Conservation (phyloP, 306 rosid genomes). For the Acmispon strigosus region DNA sequence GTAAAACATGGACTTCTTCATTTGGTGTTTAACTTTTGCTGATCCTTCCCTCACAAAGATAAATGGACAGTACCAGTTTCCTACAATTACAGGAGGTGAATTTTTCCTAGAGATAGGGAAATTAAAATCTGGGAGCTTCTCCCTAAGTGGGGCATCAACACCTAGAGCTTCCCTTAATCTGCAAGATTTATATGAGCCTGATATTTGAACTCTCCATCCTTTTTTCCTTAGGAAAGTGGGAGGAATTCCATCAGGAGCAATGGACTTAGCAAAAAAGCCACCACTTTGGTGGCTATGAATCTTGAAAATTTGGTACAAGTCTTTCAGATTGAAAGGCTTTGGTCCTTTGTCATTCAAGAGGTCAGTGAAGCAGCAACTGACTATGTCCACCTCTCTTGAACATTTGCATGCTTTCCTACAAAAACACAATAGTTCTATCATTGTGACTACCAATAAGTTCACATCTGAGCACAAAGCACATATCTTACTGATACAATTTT, state of each 20-base stretch:
- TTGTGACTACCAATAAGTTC: not conserved
- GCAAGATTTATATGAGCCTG: slow-evolving; percentile 35
- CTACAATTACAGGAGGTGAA: slow-evolving; percentile 46
- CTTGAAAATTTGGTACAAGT: slow-evolving; percentile 67
- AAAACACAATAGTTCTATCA: not conserved
- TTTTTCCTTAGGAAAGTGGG: slow-evolving; percentile 62
- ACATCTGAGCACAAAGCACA: not conserved
- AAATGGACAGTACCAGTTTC: slow-evolving; percentile 78
- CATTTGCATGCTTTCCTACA: slow-evolving; percentile 74
- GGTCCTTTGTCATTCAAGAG: slow-evolving; percentile 59
- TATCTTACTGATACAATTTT: not conserved
- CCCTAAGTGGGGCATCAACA: slow-evolving; percentile 45
- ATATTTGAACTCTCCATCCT: slow-evolving; percentile 64
- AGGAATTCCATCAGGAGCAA: slow-evolving; percentile 71
- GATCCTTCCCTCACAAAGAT: slow-evolving; percentile 60
- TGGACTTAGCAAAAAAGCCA: slow-evolving; percentile 64
- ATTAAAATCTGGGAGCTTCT: slow-evolving; percentile 47
- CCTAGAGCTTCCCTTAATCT: slow-evolving; percentile 58
- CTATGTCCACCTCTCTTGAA: slow-evolving; percentile 62
- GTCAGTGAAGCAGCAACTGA: slow-evolving; percentile 53
- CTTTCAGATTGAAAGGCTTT: slow-evolving; percentile 47
- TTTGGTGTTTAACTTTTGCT: slow-evolving; percentile 33
- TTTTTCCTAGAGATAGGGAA: slow-evolving; percentile 46
- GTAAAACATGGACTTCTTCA: slow-evolving; percentile 57
- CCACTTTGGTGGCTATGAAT: slow-evolving; percentile 57